Conservation (phyloP, 495 filamentous ascomycete genomes). For the Penicillium maclennaniae region DNA sequence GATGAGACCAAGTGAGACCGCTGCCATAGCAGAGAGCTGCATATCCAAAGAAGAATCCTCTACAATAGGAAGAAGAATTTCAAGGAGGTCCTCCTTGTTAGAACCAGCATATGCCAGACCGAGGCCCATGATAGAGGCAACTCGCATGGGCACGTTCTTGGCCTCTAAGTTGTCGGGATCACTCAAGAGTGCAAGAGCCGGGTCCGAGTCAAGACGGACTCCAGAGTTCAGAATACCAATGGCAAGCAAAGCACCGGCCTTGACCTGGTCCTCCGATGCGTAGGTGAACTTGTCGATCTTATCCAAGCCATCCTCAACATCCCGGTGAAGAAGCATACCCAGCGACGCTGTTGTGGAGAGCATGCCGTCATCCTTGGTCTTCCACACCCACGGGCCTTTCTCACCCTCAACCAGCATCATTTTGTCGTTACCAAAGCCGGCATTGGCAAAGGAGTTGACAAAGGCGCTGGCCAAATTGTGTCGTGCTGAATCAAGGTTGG, state of each 20-base stretch:
- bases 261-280: constrained; percentile 74
- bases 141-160: constrained; percentile 70
- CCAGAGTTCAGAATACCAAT: constrained; percentile 93
- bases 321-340: constrained; percentile 85
- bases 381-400: constrained; percentile 94
- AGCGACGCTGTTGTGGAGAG: constrained; percentile 91
- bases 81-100: constrained; percentile 77
- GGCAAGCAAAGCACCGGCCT: constrained; percentile 83
- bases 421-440: constrained; percentile 92
- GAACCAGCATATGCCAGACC: constrained; percentile 91
- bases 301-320: constrained; percentile 82
- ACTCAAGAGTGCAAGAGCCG: constrained; percentile 78
- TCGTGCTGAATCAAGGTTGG: constrained; percentile 89
- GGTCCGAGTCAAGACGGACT: constrained; percentile 80
- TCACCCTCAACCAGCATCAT: constrained; percentile 83
- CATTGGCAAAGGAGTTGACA: constrained; percentile 95
- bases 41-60: constrained; percentile 77
- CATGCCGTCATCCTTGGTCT: constrained; percentile 98
- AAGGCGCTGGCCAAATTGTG: constrained; percentile 96
- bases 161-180: constrained; percentile 71
- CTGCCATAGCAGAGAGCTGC: constrained; percentile 95
- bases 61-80: constrained; percentile 80
- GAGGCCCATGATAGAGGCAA: constrained; percentile 90
- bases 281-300: constrained; percentile 93
- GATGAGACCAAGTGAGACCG: constrained; percentile 82